Percentiles rank a stretch among this genome's conserved stretches.
phyloP scores from a whole-genome alignment of 768 basidiomycete species.

The Phylloporus scabripes region DNA sequence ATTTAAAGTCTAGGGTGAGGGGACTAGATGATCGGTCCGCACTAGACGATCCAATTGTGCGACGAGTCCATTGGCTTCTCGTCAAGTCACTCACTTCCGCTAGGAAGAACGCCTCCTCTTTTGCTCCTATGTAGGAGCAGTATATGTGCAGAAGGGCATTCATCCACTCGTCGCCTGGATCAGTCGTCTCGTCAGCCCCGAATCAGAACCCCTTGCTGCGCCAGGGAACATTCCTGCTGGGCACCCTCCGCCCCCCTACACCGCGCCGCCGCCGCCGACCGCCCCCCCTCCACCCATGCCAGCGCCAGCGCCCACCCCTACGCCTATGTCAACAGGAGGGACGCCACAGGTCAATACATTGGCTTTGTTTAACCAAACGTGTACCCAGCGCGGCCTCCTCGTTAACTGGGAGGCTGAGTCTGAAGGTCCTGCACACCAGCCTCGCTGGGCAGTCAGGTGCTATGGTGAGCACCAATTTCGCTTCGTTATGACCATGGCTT shows the following conservation, averaged over 20 bases:
- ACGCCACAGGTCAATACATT: constrained; percentile 34
- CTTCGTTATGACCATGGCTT: neutral
- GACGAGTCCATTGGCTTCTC: neutral
- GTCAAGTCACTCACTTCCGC: constrained; percentile 3
- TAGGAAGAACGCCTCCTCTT: constrained; percentile 57
- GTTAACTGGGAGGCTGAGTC: constrained; percentile 47
- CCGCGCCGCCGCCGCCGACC: constrained; percentile 12
- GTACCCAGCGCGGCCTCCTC: constrained; percentile 38
- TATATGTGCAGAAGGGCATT: constrained; percentile 54
- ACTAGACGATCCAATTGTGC: constrained; percentile 36
- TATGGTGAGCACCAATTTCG: constrained; percentile 35
- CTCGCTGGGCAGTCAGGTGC: constrained; percentile 54
- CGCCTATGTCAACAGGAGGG: constrained; percentile 17
- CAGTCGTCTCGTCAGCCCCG: constrained; percentile 49
- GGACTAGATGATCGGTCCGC: constrained; percentile 34
- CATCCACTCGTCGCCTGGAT: constrained; percentile 51
- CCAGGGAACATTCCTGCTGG: constrained; percentile 16
- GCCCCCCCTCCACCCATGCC: constrained; percentile 19
- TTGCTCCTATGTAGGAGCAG: constrained; percentile 60
- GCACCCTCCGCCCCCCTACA: constrained; percentile 23
- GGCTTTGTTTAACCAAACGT: constrained; percentile 50
- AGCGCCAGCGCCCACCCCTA: constrained; percentile 10
- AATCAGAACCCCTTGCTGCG: constrained; percentile 21
- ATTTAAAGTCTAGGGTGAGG: constrained; percentile 49
- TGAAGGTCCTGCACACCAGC: constrained; percentile 48